Base-by-base conservation (phyloP, 2,329 filamentous ascomycete genomes). In the Ceratocystis ficicola region DNA sequence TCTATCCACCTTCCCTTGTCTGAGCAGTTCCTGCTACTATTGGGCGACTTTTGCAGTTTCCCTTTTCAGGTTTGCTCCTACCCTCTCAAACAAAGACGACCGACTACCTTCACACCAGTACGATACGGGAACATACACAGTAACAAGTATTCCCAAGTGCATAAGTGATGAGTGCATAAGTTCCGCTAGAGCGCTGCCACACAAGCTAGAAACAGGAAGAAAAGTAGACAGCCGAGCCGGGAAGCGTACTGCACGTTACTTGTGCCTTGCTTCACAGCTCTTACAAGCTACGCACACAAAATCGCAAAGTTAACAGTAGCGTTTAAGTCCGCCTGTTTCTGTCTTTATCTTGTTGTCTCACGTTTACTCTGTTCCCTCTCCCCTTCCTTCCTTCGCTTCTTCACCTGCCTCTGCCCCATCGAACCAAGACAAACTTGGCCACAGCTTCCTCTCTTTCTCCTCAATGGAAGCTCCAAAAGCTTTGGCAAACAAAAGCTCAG, bases 401-500 rank as follows among this genome's bases (percentile, higher is more conserved):
- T 8, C 46, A 5, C 6, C 7, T 6, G n/a, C 17, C 46, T 25
- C 20, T 36, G 32, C 8, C 30, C 36, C 36, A 15, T 41, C 10
- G 12, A 41, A 15, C 36, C 36, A 41, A 15, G 12, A 41, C 48
- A 12, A 32, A 12, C 52, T 30, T 57, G 52, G 52, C 25, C 52
- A 59, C 28, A 20, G 55, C 55, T 59, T 36, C 55, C 52, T 6
- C 25, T 20, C 28, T 41, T 41, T 41, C 36, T 41, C 36, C 36
- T 41, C 36, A 41, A 17, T n/a, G 17, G 32, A 30, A 59, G 28
- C 55, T 36, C 28, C 55, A 59, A 59, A 59, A 59, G 55, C 55
- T 32, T 59, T 28, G 55, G 55, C 28, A 17, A 59, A n/a, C 36
- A 4, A 30, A 36, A 59, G 55, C 55, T 36, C 55, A 15, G 55